Evolutionary conservation across 306 rosid genomes (phyloP).

Genomic region (Quillaja saponaria): DNA sequence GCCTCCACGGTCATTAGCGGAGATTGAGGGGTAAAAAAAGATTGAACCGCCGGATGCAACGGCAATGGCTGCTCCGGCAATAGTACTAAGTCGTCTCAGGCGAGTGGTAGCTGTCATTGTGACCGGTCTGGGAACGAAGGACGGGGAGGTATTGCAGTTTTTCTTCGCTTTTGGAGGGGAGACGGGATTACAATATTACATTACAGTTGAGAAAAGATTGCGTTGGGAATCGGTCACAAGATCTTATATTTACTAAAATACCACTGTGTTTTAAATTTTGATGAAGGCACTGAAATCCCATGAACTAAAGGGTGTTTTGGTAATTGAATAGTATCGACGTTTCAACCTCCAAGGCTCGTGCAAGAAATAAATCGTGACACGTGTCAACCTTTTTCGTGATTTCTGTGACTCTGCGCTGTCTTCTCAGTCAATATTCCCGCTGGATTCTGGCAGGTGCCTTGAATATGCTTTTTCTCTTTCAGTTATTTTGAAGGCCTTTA

Average conservation of each 20-base stretch:
- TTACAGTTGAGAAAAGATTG: neutral
- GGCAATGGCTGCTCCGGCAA: slow-evolving; percentile 48
- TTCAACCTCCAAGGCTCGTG: too few species aligned
- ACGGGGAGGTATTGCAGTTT: neutral
- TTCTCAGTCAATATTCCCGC: too few species aligned
- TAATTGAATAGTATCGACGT: too few species aligned
- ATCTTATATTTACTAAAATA: neutral
- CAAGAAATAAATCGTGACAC: too few species aligned
- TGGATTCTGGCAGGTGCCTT: too few species aligned
- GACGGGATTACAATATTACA: neutral
- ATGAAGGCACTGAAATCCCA: too few species aligned
- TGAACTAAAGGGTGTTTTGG: too few species aligned
- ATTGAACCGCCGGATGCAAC: slow-evolving; percentile 55
- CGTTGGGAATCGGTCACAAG: slow-evolving; percentile 42
- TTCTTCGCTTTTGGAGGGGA: neutral
- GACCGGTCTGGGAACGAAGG: neutral
- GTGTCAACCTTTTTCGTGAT: too few species aligned
- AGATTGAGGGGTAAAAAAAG: slow-evolving; percentile 47
- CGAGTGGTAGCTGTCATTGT: slow-evolving; percentile 53
- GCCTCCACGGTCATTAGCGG: slow-evolving; percentile 53
- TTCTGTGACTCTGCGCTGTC: too few species aligned
- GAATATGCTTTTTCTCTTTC: too few species aligned
- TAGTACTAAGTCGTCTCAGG: slow-evolving; percentile 53
- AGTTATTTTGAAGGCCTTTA: too few species aligned
- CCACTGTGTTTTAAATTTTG: neutral